A percentile compares a stretch with the other conserved stretches of the same genome.
Evolutionary conservation across 805 yeast genomes (phyloP).

Genomic region (Yarrowia hollandica): DNA sequence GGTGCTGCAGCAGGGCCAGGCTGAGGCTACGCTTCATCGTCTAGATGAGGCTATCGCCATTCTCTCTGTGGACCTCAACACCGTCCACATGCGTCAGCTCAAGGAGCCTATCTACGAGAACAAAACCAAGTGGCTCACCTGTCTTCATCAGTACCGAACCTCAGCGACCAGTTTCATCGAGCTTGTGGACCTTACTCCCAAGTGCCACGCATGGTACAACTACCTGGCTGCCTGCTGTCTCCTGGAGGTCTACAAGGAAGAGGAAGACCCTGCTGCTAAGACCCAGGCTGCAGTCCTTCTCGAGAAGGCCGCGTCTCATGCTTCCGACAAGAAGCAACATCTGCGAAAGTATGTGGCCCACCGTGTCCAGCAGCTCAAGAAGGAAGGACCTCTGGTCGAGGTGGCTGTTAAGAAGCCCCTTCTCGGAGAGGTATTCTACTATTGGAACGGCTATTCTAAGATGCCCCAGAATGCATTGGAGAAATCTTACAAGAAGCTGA

Average conservation of each 20-base stretch:
- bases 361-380: constrained; percentile 8
- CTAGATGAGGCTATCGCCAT: constrained; percentile 63
- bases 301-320: constrained; percentile 11
- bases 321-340: constrained; percentile 22
- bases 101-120: constrained; percentile 85
- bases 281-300: not conserved
- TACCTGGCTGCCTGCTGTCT: constrained; percentile 87
- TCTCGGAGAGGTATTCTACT: constrained; percentile 77
- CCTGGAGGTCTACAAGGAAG: constrained; percentile 68
- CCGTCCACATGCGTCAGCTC: constrained; percentile 82
- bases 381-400: constrained; percentile 41
- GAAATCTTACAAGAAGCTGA: constrained; percentile 54
- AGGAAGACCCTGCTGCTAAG: constrained; percentile 13
- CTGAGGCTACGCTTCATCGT: constrained; percentile 66
- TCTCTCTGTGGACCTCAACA: constrained; percentile 51
- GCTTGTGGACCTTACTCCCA: constrained; percentile 71
- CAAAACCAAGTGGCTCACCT: constrained; percentile 71
- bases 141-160: constrained; percentile 70
- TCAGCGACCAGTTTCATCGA: constrained; percentile 73
- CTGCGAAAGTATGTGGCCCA: constrained; percentile 13
- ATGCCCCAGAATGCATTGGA: constrained; percentile 66
- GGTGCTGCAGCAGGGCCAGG: constrained; percentile 85
- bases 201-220: constrained; percentile 87
- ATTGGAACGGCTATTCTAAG: constrained; percentile 89
- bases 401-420: constrained; percentile 84